Evolutionary conservation across 2,329 filamentous ascomycete genomes (phyloP), one percentile per base, ranked within the genome.

Genomic region (Calonectria fujianensis): DNA sequence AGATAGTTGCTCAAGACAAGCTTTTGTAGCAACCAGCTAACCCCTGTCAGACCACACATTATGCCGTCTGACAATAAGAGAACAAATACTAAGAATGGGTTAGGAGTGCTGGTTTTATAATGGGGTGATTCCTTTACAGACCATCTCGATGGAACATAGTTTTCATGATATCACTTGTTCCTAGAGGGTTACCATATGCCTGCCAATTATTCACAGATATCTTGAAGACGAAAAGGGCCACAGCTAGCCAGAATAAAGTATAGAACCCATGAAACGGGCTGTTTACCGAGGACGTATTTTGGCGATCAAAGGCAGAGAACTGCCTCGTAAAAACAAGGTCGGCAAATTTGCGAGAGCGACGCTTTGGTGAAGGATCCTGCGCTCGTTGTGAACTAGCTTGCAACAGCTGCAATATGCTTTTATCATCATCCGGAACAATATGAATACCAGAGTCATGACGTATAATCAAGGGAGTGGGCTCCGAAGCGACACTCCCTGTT

Each of bases 221-320:
- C 81, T 92, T 92, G 41, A 94, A 80, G 73, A 95, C 90, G 78
- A 94, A 89, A 54, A 96, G 82, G 9, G 90, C 89, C 75, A 95
- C 91, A 11, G 89, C 89, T 61, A 95, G 89, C 94, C 94, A 96
- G 83, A 95, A 95, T 0, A 96, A 86, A 0, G 93, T 94, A 80
- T 94, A 96, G 85, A 96, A 96, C 37, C 94, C 94, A 82, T 94
- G 91, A 79, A 96, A 96, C 0, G 93, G 92, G 52, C 92, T 95
- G 63, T 93, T 91, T 4, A 90, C 89, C 2, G 91, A 90, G 1
- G 86, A 86, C 7, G 89, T 88, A 80, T 95, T 96, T 77, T 94
- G 92, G 14, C 93, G 89, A 83, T 96, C 94, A 82, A 96, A 96
- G 0, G 93, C 89, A 8, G 93, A 94, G 80, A 95, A 94, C 75